Evolutionary conservation across 306 rosid species (phyloP), one percentile per base, ranked within the genome.

Genomic region (Citrullus mucosospermus): DNA sequence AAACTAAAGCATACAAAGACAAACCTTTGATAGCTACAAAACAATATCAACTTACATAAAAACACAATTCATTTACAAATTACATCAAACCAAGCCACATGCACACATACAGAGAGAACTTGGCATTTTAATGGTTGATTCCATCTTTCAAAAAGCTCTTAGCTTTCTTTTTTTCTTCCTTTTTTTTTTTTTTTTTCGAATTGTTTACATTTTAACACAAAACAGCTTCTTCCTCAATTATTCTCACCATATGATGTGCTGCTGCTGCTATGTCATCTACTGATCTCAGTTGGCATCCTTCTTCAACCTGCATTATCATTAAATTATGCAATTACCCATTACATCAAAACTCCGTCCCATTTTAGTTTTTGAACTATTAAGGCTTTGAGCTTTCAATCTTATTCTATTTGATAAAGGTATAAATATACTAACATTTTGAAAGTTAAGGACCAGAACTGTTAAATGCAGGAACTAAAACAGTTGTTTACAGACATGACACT

Each of bases 251-350:
- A 80, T 91, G 88, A 75, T 93, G 93, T 78, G 88, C 88, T 68
- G 97, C 93, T 39, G 88, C 86, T 70, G 97, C 96, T 84, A 93
- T 90, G 80, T 88, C 97, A 62, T 93, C 96, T 18, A 87, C 92
- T 16, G 95, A 85, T 78, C 85, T 89, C 68, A 93, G 87, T 82
- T 82, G 89, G 80, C 93, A 91, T 70, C 88, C 97, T 84, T 93
- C 98, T 82, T 93, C 98, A 79, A 93, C 91, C 98, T 93, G 85
- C 79, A 89, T 46, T 10, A 36, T 66, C 28, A 39, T 36, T 69
- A 41, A 2, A 18, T 41, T 39, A 18, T n/a, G 9, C 3, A 48
- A 48, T 67, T 0, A 5, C 74, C 28, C 36, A 46, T 68, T 41
- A 41, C 54, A n/a, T 41, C 17, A 5, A 67, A 38, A 67, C 1